These are phyloP conservation scores for Galeopsis tetrahit DNA, from an alignment of 257 asterid species.

Conservation along the genomic window DNA sequence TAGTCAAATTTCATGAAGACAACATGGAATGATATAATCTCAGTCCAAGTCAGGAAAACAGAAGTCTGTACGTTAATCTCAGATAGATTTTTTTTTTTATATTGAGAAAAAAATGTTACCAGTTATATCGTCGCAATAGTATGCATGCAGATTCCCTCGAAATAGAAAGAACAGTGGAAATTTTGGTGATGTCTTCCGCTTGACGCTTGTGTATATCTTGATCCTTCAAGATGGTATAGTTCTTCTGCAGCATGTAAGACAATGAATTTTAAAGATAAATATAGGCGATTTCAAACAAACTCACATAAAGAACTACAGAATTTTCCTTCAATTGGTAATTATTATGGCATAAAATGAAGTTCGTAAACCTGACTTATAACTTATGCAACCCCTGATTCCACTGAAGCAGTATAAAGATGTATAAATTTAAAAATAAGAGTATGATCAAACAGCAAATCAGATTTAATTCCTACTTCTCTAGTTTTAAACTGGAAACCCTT, in stretches of 20 bases:
- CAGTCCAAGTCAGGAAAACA: constrained; percentile 14
- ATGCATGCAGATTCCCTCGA: constrained; percentile 79
- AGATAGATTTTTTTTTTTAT: background rate
- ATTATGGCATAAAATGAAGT: background rate
- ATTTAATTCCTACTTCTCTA: constrained; percentile 15
- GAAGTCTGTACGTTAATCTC: constrained; percentile 21
- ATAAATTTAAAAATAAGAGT: constrained; percentile 15
- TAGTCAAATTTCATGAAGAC: constrained; percentile 16
- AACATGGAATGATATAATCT: background rate
- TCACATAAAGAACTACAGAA: constrained; percentile 15
- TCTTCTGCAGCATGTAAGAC: constrained; percentile 60
- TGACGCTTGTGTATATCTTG: constrained; percentile 77
- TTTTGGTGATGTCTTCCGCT: constrained; percentile 71
- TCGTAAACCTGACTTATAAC: background rate
- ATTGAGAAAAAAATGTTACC: constrained; percentile 46
- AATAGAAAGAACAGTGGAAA: constrained; percentile 81
- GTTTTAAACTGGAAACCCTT: constrained; percentile 15
- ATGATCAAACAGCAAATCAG: background rate
- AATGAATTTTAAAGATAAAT: background rate
- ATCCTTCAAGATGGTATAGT: constrained; percentile 72
- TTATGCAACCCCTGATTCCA: background rate
- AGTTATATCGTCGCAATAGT: constrained; percentile 75
- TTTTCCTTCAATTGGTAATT: background rate
- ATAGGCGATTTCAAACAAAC: constrained; percentile 17
- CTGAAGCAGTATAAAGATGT: constrained; percentile 22